Evolutionary conservation across 106 monocot genomes (phyloP), one percentile per base, ranked within the genome.

Genomic region (Dioscorea dumetorum): DNA sequence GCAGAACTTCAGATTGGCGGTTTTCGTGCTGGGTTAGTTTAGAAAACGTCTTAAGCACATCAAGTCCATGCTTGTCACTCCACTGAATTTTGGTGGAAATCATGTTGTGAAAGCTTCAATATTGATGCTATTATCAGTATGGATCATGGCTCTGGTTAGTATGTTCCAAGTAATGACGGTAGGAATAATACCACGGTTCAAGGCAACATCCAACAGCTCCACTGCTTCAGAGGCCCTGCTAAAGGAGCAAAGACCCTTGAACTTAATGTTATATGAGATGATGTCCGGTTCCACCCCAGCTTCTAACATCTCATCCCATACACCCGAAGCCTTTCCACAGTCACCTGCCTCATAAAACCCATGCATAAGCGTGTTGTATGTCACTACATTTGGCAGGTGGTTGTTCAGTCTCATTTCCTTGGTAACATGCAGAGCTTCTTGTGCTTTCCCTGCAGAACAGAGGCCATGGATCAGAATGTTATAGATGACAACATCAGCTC

Each of bases 391-490:
- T 58, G 97, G 91, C 17, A 60, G 48, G 67, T 78, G 82, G 33
- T 81, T 77, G 68, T 73, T 79, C 19, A 32, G 61, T 69, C 75
- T 84, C 90, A 99, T 90, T 64, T 79, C 72, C 21, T 69, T 74
- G 62, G 50, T 73, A 58, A 99, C 62, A 68, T 10, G 23, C 70
- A 90, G 67, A 5, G 92, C 90, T 69, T 87, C 78, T 56, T 82
- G 69, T 33, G 81, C 72, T 80, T 81, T 86, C 63, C 92, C 82
- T 33, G 66, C 72, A 48, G 70, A 70, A 63, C 89, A 92, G 60
- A 99, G 87, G 50, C 97, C 92, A 64, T 79, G 82, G 24, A 99
- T 92, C 24, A 99, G 72, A 71, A 92, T 82, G 67, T 99, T 93
- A 62, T 93, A 76, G 69, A 83, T 68, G 48, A 79, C 64, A 28